These are phyloP conservation scores for Fusarium nygamai DNA, from an alignment of 2,329 filamentous ascomycete genomes.

Conservation along the genomic window DNA sequence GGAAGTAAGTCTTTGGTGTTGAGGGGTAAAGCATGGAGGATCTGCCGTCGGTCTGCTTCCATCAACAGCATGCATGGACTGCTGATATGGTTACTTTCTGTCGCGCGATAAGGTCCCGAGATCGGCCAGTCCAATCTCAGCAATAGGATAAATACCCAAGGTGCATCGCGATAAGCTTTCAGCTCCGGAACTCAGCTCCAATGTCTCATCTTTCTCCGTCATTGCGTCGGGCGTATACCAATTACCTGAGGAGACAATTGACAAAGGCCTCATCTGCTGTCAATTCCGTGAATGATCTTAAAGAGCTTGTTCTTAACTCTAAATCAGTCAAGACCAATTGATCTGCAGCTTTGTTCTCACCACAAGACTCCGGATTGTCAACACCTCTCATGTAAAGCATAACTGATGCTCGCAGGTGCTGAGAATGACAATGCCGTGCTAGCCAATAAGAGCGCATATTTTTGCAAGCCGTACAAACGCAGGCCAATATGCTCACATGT, in stretches of 20 bases:
- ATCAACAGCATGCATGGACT: not conserved
- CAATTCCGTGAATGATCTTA: too few species aligned
- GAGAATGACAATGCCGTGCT: not conserved
- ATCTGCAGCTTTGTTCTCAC: not conserved
- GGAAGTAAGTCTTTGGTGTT: not conserved
- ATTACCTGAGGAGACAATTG: not conserved
- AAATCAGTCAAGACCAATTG: not conserved
- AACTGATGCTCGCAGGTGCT: too few species aligned
- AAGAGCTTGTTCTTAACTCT: not conserved
- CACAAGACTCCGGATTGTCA: too few species aligned
- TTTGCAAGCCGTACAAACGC: not conserved
- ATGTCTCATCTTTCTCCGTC: not conserved
- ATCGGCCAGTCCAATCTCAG: not conserved
- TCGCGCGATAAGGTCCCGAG: not conserved
- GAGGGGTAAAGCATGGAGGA: not conserved
- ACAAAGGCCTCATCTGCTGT: too few species aligned
- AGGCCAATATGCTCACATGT: not conserved
- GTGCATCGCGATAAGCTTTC: not conserved
- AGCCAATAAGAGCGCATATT: not conserved
- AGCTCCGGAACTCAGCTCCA: not conserved
- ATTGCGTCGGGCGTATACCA: not conserved
- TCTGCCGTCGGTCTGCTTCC: not conserved
- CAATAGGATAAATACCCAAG: too few species aligned
- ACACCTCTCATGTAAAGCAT: too few species aligned
- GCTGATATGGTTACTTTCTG: not conserved